Evolutionary conservation across 768 basidiomycete species (phyloP).

Genomic region (Megacollybia marginata): DNA sequence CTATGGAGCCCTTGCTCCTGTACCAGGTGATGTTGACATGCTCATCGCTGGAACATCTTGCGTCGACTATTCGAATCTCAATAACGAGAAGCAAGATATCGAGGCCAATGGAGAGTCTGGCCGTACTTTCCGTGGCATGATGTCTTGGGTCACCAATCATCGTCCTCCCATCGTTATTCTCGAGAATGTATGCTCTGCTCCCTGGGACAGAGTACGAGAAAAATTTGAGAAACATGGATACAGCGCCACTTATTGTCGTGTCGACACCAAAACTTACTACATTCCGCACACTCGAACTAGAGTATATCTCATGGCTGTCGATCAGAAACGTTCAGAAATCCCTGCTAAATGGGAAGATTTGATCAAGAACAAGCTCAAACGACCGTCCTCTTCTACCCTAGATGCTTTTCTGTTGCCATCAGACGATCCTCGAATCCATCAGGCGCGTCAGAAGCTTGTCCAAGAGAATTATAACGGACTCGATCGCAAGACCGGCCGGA

Average conservation of each 20-base stretch:
- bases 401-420: constrained; percentile 89
- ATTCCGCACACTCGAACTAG: constrained; percentile 93
- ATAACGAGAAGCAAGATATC: constrained; percentile 86
- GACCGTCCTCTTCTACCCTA: constrained; percentile 82
- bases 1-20: constrained; percentile 77
- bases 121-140: constrained; percentile 91
- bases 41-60: constrained; percentile 93
- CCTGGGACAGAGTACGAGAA: constrained; percentile 71
- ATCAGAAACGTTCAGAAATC: constrained; percentile 51
- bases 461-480: constrained; percentile 56
- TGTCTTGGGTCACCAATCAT: constrained; percentile 83
- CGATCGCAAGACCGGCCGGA: constrained; percentile 65
- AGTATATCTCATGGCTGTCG: constrained; percentile 78
- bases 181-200: constrained; percentile 90
- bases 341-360: constrained; percentile 63
- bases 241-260: constrained; percentile 58
- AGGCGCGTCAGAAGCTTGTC: constrained; percentile 79
- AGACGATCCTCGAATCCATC: constrained; percentile 88
- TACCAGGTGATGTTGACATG: constrained; percentile 88
- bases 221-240: constrained; percentile 75
- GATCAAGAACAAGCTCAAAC: constrained; percentile 55
- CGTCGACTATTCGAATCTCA: constrained; percentile 95
- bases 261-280: constrained; percentile 87
- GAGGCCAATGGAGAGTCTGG: constrained; percentile 90
- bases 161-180: constrained; percentile 88